Conservation (phyloP, 208 protist genomes). For the Leishmania gerbilli region DNA sequence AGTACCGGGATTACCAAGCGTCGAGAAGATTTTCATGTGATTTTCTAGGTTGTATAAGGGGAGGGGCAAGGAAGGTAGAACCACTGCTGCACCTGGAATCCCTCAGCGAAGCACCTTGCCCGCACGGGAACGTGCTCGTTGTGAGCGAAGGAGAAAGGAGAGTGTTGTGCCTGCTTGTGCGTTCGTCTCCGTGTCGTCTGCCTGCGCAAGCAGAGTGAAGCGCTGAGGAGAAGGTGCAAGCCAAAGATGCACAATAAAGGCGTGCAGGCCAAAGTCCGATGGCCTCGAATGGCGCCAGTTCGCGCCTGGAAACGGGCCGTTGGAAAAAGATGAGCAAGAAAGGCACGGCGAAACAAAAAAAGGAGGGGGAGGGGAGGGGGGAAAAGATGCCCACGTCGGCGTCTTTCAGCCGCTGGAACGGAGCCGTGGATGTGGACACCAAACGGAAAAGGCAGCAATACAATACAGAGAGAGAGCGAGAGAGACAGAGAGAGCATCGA, state of each 20-base stretch:
- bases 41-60: neutral
- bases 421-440: neutral
- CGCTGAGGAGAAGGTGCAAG: neutral
- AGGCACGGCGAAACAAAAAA: neutral
- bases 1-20: neutral
- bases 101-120: neutral
- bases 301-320: neutral
- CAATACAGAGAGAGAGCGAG: neutral
- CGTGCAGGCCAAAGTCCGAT: neutral
- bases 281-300: neutral
- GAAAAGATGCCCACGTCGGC: neutral
- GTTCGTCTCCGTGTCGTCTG: neutral
- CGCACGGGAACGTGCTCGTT: neutral
- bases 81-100: neutral
- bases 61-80: neutral
- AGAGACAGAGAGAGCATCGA: neutral
- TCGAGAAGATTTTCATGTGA: slow-evolving; percentile 9
- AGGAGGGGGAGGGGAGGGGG: too few species aligned
- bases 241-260: neutral
- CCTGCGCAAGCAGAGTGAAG: neutral
- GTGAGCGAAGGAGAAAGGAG: neutral
- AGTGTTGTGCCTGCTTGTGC: neutral
- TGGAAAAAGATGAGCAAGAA: neutral
- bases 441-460: neutral
- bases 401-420: neutral